Conservation (phyloP, 306 rosid species). For the Clitoria ternatea region DNA sequence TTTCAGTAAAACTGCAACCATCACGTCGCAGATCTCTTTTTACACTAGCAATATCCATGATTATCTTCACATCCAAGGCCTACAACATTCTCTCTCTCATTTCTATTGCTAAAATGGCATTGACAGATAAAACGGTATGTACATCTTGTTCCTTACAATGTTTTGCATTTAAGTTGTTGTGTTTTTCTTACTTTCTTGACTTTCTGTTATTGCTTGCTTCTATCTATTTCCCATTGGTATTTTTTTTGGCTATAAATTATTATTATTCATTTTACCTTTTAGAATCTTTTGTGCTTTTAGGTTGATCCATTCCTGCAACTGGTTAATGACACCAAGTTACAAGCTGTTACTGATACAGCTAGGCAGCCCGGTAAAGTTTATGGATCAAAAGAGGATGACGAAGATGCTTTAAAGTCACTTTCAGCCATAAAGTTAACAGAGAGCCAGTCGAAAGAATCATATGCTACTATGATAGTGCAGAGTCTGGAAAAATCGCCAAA, state of each 20-base stretch:
- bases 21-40: conserved; percentile 85
- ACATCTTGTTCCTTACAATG: conserved; percentile 12
- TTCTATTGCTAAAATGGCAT: conserved; percentile 49
- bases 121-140: conserved; percentile 54
- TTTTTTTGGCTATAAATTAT: neutral
- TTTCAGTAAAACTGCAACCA: conserved; percentile 72
- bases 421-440: conserved; percentile 50
- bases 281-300: conserved; percentile 37
- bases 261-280: neutral
- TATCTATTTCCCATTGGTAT: neutral
- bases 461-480: conserved; percentile 65
- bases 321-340: conserved; percentile 64
- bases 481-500: conserved; percentile 44
- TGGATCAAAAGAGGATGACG: conserved; percentile 78
- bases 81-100: conserved; percentile 63
- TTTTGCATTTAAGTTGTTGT: neutral
- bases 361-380: conserved; percentile 35
- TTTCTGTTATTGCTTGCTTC: neutral
- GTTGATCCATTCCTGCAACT: conserved; percentile 75
- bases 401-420: conserved; percentile 52
- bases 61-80: conserved; percentile 73
- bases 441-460: conserved; percentile 64
- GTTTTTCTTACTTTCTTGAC: neutral
- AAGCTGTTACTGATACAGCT: conserved; percentile 39
- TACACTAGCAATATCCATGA: conserved; percentile 80